phyloP scores from a whole-genome alignment of 164 flowering plant species.

The Houttuynia cordata region DNA sequence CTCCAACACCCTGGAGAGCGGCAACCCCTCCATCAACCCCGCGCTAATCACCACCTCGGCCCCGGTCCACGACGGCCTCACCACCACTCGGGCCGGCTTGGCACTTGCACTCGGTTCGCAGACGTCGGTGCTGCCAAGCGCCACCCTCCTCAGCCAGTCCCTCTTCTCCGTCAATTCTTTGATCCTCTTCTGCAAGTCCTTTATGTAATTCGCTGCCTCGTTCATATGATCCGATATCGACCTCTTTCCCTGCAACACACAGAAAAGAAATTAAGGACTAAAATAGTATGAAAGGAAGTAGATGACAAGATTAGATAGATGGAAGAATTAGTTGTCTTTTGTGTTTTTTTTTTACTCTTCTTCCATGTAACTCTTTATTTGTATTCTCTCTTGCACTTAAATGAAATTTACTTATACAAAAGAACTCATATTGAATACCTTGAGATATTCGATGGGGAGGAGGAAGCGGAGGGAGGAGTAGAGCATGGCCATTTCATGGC shows the following conservation, averaged over 20 bases:
- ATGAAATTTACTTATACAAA: no score
- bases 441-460: constrained; percentile 19
- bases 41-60: constrained; percentile 22
- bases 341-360: no score
- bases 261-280: no score
- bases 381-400: no score
- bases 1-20: constrained; percentile 22
- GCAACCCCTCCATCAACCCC: constrained; percentile 8
- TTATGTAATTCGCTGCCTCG: constrained; percentile 32
- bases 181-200: constrained; percentile 19
- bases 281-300: no score
- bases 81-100: constrained; percentile 13
- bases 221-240: constrained; percentile 32
- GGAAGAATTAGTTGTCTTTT: no score
- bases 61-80: constrained; percentile 19
- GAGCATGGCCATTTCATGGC: constrained; percentile 20
- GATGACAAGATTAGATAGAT: no score
- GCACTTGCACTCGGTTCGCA: neutral
- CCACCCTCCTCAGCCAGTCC: constrained; percentile 18
- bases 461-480: constrained; percentile 14
- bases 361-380: no score
- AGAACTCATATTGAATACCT: constrained; percentile 5
- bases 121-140: neutral
- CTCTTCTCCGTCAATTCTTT: constrained; percentile 22
- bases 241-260: constrained; percentile 30